Conservation (phyloP, 1,284 basidiomycete genomes). For the Mycena citricolor region DNA sequence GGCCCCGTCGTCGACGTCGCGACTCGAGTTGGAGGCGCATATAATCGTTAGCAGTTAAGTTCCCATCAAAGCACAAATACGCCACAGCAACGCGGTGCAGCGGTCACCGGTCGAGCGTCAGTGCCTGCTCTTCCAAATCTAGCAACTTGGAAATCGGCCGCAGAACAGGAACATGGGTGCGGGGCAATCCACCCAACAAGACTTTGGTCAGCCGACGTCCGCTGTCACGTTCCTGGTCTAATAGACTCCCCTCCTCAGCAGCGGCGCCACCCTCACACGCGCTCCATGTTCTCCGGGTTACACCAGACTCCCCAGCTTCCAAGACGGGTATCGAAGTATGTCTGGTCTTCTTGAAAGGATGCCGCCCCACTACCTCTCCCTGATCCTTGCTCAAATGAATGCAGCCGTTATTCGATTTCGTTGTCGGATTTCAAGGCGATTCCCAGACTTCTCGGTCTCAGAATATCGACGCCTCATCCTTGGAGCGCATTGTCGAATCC, state of each 20-base stretch:
- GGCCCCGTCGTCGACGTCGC: too few relatives aligned
- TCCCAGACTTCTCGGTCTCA: conserved; percentile 52
- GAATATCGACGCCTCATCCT: conserved; percentile 70
- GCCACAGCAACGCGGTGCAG: too few relatives aligned
- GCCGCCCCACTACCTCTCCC: too few relatives aligned
- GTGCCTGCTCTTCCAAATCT: too few relatives aligned
- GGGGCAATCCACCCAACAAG: conserved; percentile 66
- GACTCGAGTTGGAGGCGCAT: too few relatives aligned
- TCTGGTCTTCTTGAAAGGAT: too few relatives aligned
- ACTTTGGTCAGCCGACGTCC: conserved; percentile 31
- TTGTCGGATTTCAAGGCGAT: conserved; percentile 85
- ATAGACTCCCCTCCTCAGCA: neutral
- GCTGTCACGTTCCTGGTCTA: neutral
- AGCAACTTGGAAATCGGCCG: too few relatives aligned
- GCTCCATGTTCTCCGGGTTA: conserved; percentile 84
- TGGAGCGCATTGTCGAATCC: conserved; percentile 82
- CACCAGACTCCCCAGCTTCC: conserved; percentile 83
- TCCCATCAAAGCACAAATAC: too few relatives aligned
- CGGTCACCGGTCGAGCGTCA: too few relatives aligned
- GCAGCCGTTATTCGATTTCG: conserved; percentile 96
- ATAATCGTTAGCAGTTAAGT: too few relatives aligned
- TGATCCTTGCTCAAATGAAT: too few relatives aligned
- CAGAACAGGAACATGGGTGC: conserved; percentile 71
- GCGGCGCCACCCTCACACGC: conserved; percentile 55
- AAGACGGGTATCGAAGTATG: conserved; percentile 67